Base-by-base conservation (phyloP, 73 alveolate genomes). In the Symbiodinium pilosum region DNA sequence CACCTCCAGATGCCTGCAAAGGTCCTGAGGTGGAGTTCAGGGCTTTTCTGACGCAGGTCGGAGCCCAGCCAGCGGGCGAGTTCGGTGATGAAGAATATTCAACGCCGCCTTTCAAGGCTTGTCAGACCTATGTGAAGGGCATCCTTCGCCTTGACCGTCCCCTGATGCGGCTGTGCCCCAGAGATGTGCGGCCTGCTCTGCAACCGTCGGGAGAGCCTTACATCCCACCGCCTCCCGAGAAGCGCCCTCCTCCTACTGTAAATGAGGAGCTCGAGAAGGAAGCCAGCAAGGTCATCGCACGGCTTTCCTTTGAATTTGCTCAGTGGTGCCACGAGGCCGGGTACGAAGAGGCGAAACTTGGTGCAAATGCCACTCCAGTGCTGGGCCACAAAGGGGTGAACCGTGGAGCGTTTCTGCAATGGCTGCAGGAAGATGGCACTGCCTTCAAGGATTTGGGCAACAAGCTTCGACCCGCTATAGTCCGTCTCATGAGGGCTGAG, bases 311-410 rank as follows among this genome's bases (percentile, higher is more conserved):
- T 39, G 89, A 91, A 30, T 91, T 91, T 20, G 97, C 97, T 14
- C 87, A 88, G 2, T 91, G 97, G 97, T 91, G 97, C n/a, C 81
- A 91, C 56, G 97, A 91, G 40, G 43, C 87, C 7, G 97, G 97
- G 51, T 69, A 40, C 41, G 40, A 42, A 68, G 97, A 91, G 54
- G 39, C 87, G 43, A 91, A 91, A 88, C 42, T 42, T 51, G 38
- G 38, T 77, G 87, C 43, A 9, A 52, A 24, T 21, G 30, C 87
- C 39, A 40, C 28, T 30, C 26, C 42, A 54, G 69, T 64, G 86
- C 47, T 88, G 34, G 95, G 95, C 69, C 71, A 88, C 86, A 88
- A 88, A 43, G 97, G 97, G 43, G 97, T 91, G 89, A 56, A 41
- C 51, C 97, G 97, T 26, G 52, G 88, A 9, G 97, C 88, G 42